Evolutionary conservation across 1,284 basidiomycete genomes (phyloP), one percentile per base, ranked within the genome.

Genomic region (Malassezia caprae): DNA sequence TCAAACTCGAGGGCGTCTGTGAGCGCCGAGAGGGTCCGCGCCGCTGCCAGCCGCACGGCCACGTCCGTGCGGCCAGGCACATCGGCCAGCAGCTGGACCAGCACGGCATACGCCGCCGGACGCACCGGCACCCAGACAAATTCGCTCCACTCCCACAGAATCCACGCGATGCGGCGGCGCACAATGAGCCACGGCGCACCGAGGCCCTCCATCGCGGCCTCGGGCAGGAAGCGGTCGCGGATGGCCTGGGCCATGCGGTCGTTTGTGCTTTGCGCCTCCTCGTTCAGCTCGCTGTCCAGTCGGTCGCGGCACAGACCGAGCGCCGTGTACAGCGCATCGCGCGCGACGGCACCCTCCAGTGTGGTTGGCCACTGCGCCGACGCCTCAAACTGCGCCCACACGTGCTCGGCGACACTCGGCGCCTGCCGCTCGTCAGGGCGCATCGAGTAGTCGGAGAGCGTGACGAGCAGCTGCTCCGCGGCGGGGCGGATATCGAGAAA

Each of bases 81-180:
- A 17, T 61, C 52, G 30, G 53, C 41, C 8, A 71, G 60, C n/a
- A 74, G 53, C 19, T 62, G 59, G 1, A 69, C 65, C 13, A 74
- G 62, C 24, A 67, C 51, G 2, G 61, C 52, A 46, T 73, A 74
- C 1, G 68, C 64, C 6, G 52, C 53, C 1, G 63, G 48, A 8
- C 60, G 59, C n/a, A 59, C 47, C 24, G 54, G 47, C n/a, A 49
- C 28, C 5, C 44, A 51, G 4, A 74, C 61, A 24, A 67, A 62
- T 34, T 74, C 72, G 17, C 65, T 68, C 67, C 69, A 74, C 28
- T 68, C 64, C 60, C 62, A 71, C 10, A 74, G 47, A 13, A 74
- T 41, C 62, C 62, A 67, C 13, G 60, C 64, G 51, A 67, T 69
- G 21, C 65, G 59, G 11, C 62, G 60, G 31, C 63, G 62, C 27